These are phyloP conservation scores for Phlebopus sp. DNA, from an alignment of 1,284 basidiomycete genomes.

Conservation along the genomic window DNA sequence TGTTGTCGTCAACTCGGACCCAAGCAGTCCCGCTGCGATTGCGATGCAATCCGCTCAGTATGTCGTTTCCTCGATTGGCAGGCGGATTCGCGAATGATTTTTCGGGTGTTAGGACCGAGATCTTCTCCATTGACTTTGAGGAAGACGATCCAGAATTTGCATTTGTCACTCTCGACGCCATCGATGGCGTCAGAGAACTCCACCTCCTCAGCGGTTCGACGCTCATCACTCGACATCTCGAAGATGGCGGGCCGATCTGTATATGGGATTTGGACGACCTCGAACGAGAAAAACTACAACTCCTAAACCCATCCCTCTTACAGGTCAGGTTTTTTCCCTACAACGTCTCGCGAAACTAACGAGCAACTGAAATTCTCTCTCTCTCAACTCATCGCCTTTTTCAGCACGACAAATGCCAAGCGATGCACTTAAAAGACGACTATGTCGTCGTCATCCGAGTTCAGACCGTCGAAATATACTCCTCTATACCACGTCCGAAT, in stretches of 20 bases:
- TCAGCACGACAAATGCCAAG: conserved; percentile 36
- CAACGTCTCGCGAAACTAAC: too few species aligned
- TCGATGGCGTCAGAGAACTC: conserved; percentile 34
- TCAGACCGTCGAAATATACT: conserved; percentile 41
- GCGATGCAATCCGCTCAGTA: conserved; percentile 43
- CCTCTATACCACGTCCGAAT: conserved; percentile 21
- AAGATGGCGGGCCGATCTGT: conserved; percentile 24
- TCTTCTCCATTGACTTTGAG: conserved; percentile 35
- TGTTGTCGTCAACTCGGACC: conserved; percentile 40
- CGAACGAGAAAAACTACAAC: conserved; percentile 17
- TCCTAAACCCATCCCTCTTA: conserved; percentile 26
- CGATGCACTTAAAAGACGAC: conserved; percentile 39
- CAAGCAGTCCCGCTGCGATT: conserved; percentile 29
- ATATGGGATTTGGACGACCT: conserved; percentile 27
- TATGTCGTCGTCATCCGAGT: conserved; percentile 42
- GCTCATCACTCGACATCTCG: conserved; percentile 35
- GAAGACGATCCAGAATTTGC: conserved; percentile 33
- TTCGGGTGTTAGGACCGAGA: conserved; percentile 29
- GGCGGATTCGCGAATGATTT: neutral
- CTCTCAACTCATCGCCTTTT: conserved; percentile 3
- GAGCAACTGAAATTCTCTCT: too few species aligned
- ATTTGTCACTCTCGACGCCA: conserved; percentile 34
- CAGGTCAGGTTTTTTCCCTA: conserved; percentile 14
- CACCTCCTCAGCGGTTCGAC: conserved; percentile 36
- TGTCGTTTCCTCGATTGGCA: conserved; percentile 12